Conservation (phyloP, 805 yeast species). For the Myxozyma monticola region DNA sequence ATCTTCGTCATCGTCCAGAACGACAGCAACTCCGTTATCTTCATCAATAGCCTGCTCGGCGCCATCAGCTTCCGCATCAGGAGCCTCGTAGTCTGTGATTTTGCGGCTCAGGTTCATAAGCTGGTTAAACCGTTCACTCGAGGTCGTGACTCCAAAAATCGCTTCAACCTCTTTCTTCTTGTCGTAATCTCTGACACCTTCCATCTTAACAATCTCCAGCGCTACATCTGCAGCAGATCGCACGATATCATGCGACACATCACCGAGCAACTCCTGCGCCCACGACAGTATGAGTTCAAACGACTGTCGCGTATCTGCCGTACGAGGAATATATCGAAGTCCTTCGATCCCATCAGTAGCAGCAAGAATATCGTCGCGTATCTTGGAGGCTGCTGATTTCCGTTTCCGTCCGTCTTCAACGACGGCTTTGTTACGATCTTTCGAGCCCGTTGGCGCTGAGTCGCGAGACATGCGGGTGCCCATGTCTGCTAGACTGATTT, state of each 20-base stretch:
- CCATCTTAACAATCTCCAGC: constrained; percentile 55
- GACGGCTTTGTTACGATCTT: constrained; percentile 16
- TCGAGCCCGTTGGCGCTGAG: constrained; percentile 30
- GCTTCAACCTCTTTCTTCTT: constrained; percentile 54
- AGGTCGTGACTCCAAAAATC: constrained; percentile 47
- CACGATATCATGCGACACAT: constrained; percentile 72
- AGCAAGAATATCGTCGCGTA: constrained; percentile 34
- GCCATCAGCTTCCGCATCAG: constrained; percentile 28
- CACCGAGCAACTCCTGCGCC: constrained; percentile 61
- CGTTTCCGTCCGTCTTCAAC: constrained; percentile 7
- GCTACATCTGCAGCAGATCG: constrained; percentile 70
- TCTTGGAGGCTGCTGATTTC: constrained; percentile 17
- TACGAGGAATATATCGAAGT: constrained; percentile 63
- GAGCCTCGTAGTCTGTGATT: constrained; percentile 51
- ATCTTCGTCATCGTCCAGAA: constrained; percentile 47
- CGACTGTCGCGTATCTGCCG: constrained; percentile 49
- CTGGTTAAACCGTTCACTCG: constrained; percentile 49
- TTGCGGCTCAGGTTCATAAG: constrained; percentile 47
- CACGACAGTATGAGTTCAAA: constrained; percentile 62
- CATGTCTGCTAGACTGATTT: constrained; percentile 66
- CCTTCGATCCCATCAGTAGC: constrained; percentile 45
- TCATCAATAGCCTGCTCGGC: constrained; percentile 37
- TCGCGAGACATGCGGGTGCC: constrained; percentile 50
- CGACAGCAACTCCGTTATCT: constrained; percentile 48
- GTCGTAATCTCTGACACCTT: constrained; percentile 44